Conservation (phyloP, 306 rosid genomes). For the Castanopsis chinensis region DNA sequence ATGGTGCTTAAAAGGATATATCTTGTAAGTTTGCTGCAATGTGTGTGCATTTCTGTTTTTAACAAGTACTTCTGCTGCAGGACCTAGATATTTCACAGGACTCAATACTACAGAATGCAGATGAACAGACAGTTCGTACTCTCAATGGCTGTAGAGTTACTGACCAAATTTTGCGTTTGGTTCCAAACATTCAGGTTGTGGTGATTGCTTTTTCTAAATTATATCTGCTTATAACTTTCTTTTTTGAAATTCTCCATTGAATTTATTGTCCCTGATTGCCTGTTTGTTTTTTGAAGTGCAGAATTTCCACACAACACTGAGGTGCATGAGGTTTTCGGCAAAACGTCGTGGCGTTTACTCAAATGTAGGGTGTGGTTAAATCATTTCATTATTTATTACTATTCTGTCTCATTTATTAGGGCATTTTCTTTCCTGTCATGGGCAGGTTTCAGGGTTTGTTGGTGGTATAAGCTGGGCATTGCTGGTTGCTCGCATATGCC, state of each 20-base stretch:
- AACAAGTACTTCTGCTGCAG: conserved; percentile 37
- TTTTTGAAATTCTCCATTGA: conserved; percentile 1
- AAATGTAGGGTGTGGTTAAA: conserved; percentile 55
- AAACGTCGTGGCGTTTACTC: conserved; percentile 96
- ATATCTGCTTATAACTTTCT: background rate
- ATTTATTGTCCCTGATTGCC: conserved; percentile 25
- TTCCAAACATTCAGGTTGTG: conserved; percentile 93
- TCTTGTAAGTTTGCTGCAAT: background rate
- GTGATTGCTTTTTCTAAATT: conserved; percentile 2
- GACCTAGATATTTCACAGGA: conserved; percentile 94
- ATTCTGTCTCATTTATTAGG: conserved; percentile 22
- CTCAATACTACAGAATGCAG: conserved; percentile 76
- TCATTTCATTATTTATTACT: conserved; percentile 9
- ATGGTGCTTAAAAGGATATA: background rate
- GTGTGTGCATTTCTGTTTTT: background rate
- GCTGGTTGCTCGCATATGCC: conserved; percentile 99
- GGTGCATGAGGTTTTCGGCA: conserved; percentile 97
- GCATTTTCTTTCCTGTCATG: conserved; percentile 30
- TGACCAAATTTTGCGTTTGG: conserved; percentile 86
- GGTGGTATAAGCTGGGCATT: conserved; percentile 98
- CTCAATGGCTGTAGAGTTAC: conserved; percentile 96
- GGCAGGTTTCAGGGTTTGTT: conserved; percentile 93
- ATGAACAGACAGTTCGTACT: conserved; percentile 97
- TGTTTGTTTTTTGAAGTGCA: conserved; percentile 40
- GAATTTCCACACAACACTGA: conserved; percentile 89